Base-by-base conservation (phyloP, 306 rosid genomes). In the Rosa rugosa region DNA sequence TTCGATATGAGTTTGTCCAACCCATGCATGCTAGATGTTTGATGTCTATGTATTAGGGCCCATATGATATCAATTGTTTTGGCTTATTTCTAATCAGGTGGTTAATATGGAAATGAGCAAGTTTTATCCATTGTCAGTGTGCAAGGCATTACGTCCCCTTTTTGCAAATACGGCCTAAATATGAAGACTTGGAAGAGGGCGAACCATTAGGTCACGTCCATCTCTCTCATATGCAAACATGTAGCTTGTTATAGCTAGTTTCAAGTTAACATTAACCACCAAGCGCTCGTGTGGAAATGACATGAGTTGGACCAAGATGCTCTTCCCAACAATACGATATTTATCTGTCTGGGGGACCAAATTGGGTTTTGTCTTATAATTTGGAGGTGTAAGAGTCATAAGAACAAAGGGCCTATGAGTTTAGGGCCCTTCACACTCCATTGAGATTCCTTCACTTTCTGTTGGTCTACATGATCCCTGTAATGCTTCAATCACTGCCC, bases 261-360 rank as follows among this genome's bases (percentile, higher is more conserved):
- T 64, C 69, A 2, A 17, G 40, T 27, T 5, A 27, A 36, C 70
- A 79, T 77, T 74, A 51, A 64, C 84, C 79, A 38, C 73, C 68
- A 54, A 83, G 31, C 18, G 16, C 11, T 74, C 66, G 70, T 56
- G 34, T 46, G 75, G 75, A 71, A 53, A 47, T 63, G 80, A 79
- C 80, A 57, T 11, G 56, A 70, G 57, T 36, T 71, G 77, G 72
- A 81, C 83, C 20, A 36, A 51, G 53, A 75, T 59, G 82, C 75
- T 73, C 6, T 18, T 10, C 60, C 57, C 75, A 57, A 36, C 79
- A 44, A 49, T 12, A 20, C 1, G 75, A 80, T 64, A 80, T 51
- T 73, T 64, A 25, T 17, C 44, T 46, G 44, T 68, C 69, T 71
- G 76, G 81, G 86, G 84, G 86, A 9, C 85, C 87, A 67, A 79